Percentiles rank a stretch among this genome's conserved stretches.
Conservation (phyloP, 306 rosid genomes). For the Dalbergia cultrata region DNA sequence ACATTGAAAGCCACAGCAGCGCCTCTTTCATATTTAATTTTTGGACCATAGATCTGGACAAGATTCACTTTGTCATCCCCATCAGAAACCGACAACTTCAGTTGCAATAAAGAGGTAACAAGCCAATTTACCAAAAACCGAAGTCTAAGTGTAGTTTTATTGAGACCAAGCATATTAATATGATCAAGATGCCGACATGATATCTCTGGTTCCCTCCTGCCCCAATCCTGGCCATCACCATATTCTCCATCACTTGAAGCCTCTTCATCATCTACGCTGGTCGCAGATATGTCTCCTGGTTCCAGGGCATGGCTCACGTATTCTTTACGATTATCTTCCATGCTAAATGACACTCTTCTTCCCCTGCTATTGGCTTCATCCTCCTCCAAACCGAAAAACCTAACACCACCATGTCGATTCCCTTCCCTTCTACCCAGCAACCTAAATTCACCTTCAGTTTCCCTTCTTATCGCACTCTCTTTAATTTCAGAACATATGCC, state of each 20-base stretch:
- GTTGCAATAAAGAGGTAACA: conserved; percentile 86
- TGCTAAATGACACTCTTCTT: conserved; percentile 84
- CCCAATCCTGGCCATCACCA: conserved; percentile 69
- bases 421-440: conserved; percentile 89
- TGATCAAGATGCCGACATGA: conserved; percentile 84
- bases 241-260: conserved; percentile 78
- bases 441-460: conserved; percentile 96
- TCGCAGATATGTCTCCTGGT: conserved; percentile 70
- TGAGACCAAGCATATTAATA: conserved; percentile 86
- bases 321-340: conserved; percentile 77
- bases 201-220: conserved; percentile 81
- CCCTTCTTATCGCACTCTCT: conserved; percentile 95
- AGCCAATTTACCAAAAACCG: conserved; percentile 96
- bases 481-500: conserved; percentile 64
- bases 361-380: conserved; percentile 68
- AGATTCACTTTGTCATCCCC: conserved; percentile 61
- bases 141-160: conserved; percentile 83
- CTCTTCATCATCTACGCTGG: conserved; percentile 85
- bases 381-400: conserved; percentile 86
- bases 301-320: conserved; percentile 56
- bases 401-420: conserved; percentile 69
- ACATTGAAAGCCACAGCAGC: conserved; percentile 96
- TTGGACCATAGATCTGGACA: conserved; percentile 91
- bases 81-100: conserved; percentile 67
- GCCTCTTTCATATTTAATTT: conserved; percentile 94